Evolutionary conservation across 2,329 filamentous ascomycete species (phyloP), one percentile per base, ranked within the genome.

Genomic region (Fusarium piperis): DNA sequence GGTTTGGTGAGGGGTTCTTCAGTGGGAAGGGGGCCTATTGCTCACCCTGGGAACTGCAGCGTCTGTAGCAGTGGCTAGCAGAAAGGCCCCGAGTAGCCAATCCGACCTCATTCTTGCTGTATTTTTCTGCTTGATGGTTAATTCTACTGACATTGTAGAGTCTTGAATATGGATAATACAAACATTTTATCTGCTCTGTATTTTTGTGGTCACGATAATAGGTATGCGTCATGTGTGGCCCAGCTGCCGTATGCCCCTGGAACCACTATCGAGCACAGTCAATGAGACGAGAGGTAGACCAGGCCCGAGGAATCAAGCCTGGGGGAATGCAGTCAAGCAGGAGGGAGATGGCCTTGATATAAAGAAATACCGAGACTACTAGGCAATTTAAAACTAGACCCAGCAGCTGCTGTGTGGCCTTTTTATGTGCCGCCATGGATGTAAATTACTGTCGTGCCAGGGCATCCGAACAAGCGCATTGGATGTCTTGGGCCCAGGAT

Each of bases 101-200:
- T 75, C 64, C 51, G 77, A 73, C 79, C 80, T 82, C 81, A 83
- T 83, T 67, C 36, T 76, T 51, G 58, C 6, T 39, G 26, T 59
- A 15, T 23, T 67, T 39, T 32, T 18, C 41, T 48, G 35, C 39
- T 51, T 38, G 20, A 11, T 20, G 15, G 35, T 51, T 15, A 57
- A 28, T 30, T 36, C 15, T 35, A 9, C 33, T 9, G 11, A 1
- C 8, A 30, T 30, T 30, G 11, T 30, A 51, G 10, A 18, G 10
- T 51, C 7, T 18, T 5, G 16, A 9, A 18, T 51, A 51, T 28
- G 16, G 16, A 30, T 18, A 51, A 30, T 30, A 51, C 44, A 51
- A 18, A 51, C 44, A 51, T 30, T 51, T 51, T 30, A 30, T 28
- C 28, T 33, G 8, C 30, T 53, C 48, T 53, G 55, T 41, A 26